Percentiles rank a stretch among this genome's conserved stretches.
phyloP scores from a whole-genome alignment of 768 basidiomycete genomes.

The Psilocybe subaeruginosa region DNA sequence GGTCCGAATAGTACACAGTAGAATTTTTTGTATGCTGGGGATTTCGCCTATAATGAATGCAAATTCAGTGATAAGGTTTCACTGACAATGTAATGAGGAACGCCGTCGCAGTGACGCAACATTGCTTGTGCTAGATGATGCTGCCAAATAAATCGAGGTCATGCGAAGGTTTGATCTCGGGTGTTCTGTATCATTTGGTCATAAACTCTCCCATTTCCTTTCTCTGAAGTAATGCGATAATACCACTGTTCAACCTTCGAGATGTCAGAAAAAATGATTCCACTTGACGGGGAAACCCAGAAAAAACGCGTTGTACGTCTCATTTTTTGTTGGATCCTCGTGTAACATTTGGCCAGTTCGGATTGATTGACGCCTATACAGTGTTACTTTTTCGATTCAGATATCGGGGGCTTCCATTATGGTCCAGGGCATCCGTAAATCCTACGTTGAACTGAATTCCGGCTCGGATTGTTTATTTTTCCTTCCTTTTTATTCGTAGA shows the following conservation, averaged over 20 bases:
- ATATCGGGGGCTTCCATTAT: constrained; percentile 99
- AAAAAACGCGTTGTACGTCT: constrained; percentile 83
- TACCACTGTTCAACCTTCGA: constrained; percentile 15
- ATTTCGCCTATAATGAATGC: neutral
- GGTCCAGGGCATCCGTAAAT: constrained; percentile 93
- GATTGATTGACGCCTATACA: constrained; percentile 33
- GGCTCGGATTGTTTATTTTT: constrained; percentile 2
- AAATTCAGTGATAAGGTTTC: neutral
- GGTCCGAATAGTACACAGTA: neutral
- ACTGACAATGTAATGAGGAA: no score
- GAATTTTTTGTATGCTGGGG: neutral
- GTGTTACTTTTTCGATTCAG: constrained; percentile 99
- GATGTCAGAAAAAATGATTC: constrained; percentile 57
- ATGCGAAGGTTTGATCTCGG: constrained; percentile 4
- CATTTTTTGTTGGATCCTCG: constrained; percentile 16
- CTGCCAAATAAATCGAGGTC: constrained; percentile 24
- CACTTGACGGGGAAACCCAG: constrained; percentile 70
- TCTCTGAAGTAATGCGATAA: constrained; percentile 20
- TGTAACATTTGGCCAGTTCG: constrained; percentile 4
- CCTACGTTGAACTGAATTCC: neutral
- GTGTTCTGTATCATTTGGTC: constrained; percentile 15
- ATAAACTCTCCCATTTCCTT: constrained; percentile 10
- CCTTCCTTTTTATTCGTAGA: constrained; percentile 40
- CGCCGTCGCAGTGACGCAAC: constrained; percentile 4
- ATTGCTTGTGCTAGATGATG: constrained; percentile 16